phyloP scores from a whole-genome alignment of 768 basidiomycete genomes.

The Tephrocybe sp. region DNA sequence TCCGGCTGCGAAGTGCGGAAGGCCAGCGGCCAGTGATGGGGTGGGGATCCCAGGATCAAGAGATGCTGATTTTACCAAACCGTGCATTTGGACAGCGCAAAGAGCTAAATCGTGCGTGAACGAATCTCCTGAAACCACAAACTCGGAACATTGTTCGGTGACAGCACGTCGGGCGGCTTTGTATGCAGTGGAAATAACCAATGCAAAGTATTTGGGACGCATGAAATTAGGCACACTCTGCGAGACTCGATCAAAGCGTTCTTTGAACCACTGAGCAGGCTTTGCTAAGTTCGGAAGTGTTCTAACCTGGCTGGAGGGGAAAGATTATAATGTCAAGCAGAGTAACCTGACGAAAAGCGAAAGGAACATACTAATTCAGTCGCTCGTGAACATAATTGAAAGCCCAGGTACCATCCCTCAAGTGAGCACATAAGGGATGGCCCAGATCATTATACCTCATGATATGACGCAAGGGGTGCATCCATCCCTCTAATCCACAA shows the following conservation, averaged over 20 bases:
- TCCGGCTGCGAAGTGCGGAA: conserved; percentile 88
- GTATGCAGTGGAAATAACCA: conserved; percentile 88
- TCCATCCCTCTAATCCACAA: conserved; percentile 97
- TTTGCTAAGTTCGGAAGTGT: conserved; percentile 64
- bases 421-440: conserved; percentile 83
- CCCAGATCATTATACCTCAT: conserved; percentile 93
- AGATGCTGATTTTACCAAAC: conserved; percentile 86
- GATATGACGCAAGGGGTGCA: conserved; percentile 81
- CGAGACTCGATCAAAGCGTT: conserved; percentile 84
- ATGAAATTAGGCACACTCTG: conserved; percentile 76
- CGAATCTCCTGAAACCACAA: conserved; percentile 77
- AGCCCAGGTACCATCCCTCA: conserved; percentile 89
- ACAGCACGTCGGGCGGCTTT: conserved; percentile 83
- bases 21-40: conserved; percentile 88
- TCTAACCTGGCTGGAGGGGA: conserved; percentile 46
- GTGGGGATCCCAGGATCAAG: conserved; percentile 68
- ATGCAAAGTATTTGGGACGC: conserved; percentile 94
- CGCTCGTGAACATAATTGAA: conserved; percentile 81
- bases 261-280: conserved; percentile 81
- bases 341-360: background rate
- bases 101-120: conserved; percentile 92
- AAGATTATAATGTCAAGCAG: conserved; percentile 10
- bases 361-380: conserved; percentile 57
- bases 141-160: conserved; percentile 86
- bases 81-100: conserved; percentile 87